These are phyloP conservation scores for Saccharomycopsis javanensis DNA, from an alignment of 805 yeast species.

Conservation along the genomic window DNA sequence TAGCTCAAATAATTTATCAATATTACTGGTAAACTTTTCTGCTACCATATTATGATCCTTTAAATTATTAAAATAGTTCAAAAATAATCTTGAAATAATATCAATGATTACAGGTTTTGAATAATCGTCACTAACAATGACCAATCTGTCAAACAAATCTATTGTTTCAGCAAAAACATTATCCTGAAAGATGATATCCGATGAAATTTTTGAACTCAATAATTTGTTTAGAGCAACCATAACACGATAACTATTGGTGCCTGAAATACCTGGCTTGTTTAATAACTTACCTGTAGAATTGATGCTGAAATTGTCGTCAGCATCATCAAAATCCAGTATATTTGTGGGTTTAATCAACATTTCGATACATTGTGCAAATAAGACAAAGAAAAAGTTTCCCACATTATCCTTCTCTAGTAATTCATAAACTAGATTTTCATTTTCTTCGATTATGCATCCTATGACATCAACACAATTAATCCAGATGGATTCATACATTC, in stretches of 20 bases:
- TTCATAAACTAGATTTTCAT: conserved; percentile 35
- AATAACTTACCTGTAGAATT: background rate
- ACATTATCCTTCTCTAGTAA: conserved; percentile 46
- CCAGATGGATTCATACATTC: conserved; percentile 54
- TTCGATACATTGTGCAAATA: conserved; percentile 79
- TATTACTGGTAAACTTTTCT: conserved; percentile 42
- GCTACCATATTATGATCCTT: conserved; percentile 22
- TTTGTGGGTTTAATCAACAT: conserved; percentile 43
- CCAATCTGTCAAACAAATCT: conserved; percentile 64
- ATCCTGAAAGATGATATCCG: conserved; percentile 52
- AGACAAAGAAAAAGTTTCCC: conserved; percentile 60
- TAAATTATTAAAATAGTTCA: conserved; percentile 30
- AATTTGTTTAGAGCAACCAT: conserved; percentile 45
- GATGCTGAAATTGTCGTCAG: background rate
- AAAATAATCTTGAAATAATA: conserved; percentile 49
- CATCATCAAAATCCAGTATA: conserved; percentile 4
- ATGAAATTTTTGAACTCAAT: conserved; percentile 45
- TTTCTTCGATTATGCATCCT: conserved; percentile 49
- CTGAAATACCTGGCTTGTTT: conserved; percentile 20
- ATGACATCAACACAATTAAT: conserved; percentile 67
- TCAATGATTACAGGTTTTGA: conserved; percentile 42
- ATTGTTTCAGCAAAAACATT: conserved; percentile 65
- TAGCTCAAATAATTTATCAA: conserved; percentile 77
- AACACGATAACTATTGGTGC: conserved; percentile 27
- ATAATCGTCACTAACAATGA: conserved; percentile 43